Conservation (phyloP, 2,329 filamentous ascomycete genomes). For the Hawksworthiomyces lignivorus region DNA sequence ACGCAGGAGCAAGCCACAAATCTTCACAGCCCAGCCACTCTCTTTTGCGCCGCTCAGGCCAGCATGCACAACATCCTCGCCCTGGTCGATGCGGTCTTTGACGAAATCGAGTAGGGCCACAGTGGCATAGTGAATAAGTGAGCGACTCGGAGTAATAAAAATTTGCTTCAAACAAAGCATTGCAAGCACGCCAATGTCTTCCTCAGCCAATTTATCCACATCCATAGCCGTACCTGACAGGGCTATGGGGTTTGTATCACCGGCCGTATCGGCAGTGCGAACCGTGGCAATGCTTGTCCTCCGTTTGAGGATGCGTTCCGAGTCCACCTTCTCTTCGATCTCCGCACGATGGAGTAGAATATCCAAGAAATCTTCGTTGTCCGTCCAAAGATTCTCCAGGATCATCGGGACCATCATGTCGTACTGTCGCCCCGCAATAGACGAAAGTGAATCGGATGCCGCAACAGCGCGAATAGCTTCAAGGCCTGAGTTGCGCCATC, state of each 20-base stretch:
- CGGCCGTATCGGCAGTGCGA: conserved; percentile 56
- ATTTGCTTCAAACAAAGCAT: conserved; percentile 81
- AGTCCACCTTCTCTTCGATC: conserved; percentile 59
- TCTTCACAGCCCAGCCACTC: conserved; percentile 69
- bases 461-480: conserved; percentile 76
- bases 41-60: conserved; percentile 34
- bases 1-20: conserved; percentile 71
- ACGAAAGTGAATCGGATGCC: conserved; percentile 68
- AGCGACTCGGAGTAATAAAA: conserved; percentile 72
- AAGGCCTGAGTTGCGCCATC: conserved; percentile 68
- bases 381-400: conserved; percentile 76
- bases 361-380: conserved; percentile 61
- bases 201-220: conserved; percentile 81
- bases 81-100: conserved; percentile 46
- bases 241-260: conserved; percentile 60
- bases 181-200: conserved; percentile 78
- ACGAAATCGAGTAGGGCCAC: conserved; percentile 68
- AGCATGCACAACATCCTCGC: conserved; percentile 43
- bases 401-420: conserved; percentile 75
- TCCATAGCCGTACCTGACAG: conserved; percentile 77
- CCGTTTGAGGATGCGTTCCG: conserved; percentile 55
- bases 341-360: conserved; percentile 60
- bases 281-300: conserved; percentile 76
- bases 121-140: conserved; percentile 74
- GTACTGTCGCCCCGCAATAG: conserved; percentile 68